Base-by-base conservation (phyloP, 257 asterid species). In the Forsythia viridissima region DNA sequence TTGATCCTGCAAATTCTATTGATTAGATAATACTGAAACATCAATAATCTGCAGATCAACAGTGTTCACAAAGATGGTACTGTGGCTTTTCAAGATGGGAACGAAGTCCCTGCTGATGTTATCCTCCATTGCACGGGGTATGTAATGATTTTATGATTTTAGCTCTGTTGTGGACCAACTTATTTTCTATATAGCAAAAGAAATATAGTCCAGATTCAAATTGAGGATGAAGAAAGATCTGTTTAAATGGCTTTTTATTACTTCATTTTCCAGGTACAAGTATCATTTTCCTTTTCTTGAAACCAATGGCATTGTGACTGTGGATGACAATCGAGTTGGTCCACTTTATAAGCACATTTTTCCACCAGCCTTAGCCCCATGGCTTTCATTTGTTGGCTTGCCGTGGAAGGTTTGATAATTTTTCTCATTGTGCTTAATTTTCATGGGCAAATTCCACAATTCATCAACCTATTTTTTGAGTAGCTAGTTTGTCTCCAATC, bases 41-140 rank as follows among this genome's bases (percentile, higher is more conserved):
- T 36, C 44, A 70, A 73, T 52, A 4, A 75, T 67, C 41, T 79
- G 86, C 97, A 93, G 99, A 90, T 96, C 57, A 77, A 80, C 55
- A 75, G 81, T 40, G 97, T 83, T 61, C 80, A 79, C 24, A 73
- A 71, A 65, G 97, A 93, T 84, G 94, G 97, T 78, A 80, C 87
- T 0, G 94, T 96, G 78, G 85, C 80, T 83, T 96, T 93, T 79
- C 80, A 72, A 65, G 96, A 95, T 70, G 96, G 97, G 73, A 73
- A 39, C 36, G 68, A 78, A 79, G 82, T 85, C 79, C 36, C 59
- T 37, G 97, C 97, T 20, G 89, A 92, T 74, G 83, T 87, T 72
- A 96, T 96, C 84, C 87, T 96, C 81, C 93, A 96, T 80, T 96
- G 99, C 89, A 96, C 99, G 0, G 99, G 99, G 99, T 95, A 82